A percentile compares a stretch with the other conserved stretches of the same genome.
phyloP scores from a whole-genome alignment of 345 rosid genomes.

The Garcia nutans region DNA sequence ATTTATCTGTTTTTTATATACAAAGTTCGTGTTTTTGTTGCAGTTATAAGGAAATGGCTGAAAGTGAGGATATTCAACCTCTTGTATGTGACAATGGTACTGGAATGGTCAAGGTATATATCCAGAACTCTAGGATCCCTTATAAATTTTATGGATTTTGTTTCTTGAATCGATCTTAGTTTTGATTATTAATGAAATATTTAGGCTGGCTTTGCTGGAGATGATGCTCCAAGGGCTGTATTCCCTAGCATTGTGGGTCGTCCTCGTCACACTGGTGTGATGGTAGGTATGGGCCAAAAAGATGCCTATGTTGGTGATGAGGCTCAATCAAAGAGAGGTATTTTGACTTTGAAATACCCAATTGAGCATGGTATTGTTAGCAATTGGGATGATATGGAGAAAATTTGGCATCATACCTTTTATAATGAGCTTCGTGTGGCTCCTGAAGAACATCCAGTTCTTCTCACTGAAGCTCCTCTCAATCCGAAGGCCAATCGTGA shows the following conservation, averaged over 20 bases:
- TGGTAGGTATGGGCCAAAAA: conserved; percentile 64
- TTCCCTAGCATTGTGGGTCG: conserved; percentile 60
- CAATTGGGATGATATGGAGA: conserved; percentile 73
- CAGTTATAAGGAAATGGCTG: conserved; percentile 55
- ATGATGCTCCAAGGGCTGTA: conserved; percentile 57
- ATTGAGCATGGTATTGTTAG: conserved; percentile 64
- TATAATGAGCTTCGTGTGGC: conserved; percentile 73
- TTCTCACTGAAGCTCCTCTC: conserved; percentile 77
- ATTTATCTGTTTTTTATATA: background rate
- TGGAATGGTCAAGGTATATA: conserved; percentile 64
- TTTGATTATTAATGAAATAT: background rate
- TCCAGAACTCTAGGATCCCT: too few relatives aligned
- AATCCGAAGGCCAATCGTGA: conserved; percentile 79
- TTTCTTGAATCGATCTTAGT: background rate
- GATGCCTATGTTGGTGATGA: conserved; percentile 74
- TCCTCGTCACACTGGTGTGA: conserved; percentile 57
- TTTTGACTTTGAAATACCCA: conserved; percentile 60
- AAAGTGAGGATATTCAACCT: conserved; percentile 50
- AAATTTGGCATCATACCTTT: conserved; percentile 61
- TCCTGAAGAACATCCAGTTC: conserved; percentile 73
- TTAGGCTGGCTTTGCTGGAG: conserved; percentile 62
- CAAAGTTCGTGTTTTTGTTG: conserved; percentile 15
- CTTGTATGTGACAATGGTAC: conserved; percentile 75
- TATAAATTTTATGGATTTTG: background rate
- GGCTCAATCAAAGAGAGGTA: conserved; percentile 72